Base-by-base conservation (phyloP, 2,329 filamentous ascomycete genomes). In the Ophioceras dolichostomum region DNA sequence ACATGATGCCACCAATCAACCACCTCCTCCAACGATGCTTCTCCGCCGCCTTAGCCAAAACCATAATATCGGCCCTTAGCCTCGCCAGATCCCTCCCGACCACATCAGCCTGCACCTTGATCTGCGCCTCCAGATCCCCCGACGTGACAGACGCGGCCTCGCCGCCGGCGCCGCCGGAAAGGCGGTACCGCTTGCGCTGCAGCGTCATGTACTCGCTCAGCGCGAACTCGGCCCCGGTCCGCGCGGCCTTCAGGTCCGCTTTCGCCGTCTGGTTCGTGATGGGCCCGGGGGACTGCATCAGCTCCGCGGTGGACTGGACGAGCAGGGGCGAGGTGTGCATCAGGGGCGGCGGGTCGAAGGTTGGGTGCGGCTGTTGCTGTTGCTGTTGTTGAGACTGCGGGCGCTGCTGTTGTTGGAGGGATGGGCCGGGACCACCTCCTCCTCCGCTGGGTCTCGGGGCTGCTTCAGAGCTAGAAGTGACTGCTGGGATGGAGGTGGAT, bases 1-100 rank as follows among this genome's bases (percentile, higher is more conserved):
- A 73, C 68, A 72, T 51, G 13, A 66, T 47, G 1, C 67, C 67
- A 4, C 71, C 69, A 2, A 73, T 48, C 12, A 73, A 45, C 62
- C 68, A 71, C 43, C 60, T 60, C 33, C 68, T 59, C 67, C 69
- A 73, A 26, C 71, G 60, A 32, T 65, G 60, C 24, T 56, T 55
- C 50, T 73, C 66, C 1, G 62, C 64, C 10, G 50, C 53, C 44
- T 59, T 64, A 24, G 59, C 57, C 31, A 71, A 45, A 3, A 52
- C 53, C 4, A 59, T 53, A 3, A 74, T 59, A 42, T 67, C 59
- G 17, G 55, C 52, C 16, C 67, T 56, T 43, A 75, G 48, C 1
- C 47, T 50, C 29, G 55, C 58, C 42, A 76, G 46, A 36, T 72
- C 65, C 14, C 51, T 53, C 9, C 68, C 43, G n/a, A 65, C 57